Evolutionary conservation across 2,329 filamentous ascomycete genomes (phyloP), one percentile per base, ranked within the genome.

Genomic region (Raffaelea arxii): DNA sequence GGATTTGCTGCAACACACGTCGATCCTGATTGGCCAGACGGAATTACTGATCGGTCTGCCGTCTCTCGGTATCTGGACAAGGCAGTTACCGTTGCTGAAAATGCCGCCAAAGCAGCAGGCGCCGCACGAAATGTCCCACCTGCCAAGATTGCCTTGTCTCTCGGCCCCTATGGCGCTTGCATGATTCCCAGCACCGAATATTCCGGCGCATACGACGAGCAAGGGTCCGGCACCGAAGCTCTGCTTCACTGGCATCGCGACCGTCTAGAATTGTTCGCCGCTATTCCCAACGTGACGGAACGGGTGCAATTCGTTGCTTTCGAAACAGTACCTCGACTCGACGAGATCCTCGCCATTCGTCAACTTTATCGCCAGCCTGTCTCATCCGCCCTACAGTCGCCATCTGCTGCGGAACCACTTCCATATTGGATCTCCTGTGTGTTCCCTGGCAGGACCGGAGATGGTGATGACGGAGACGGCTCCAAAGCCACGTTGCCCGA

Each of bases 121-220:
- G 9, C 32, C 23, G 4, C 38, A 23, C 12, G 4, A 40, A 40
- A 38, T 12, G 36, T 10, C 12, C 7, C 36, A 10, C 37, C 41
- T 38, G 39, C 39, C 14, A 63, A 63, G 10, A 59, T 80, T 16
- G 80, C 80, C 12, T 59, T 86, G 41, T 78, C 78, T 54, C 58
- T 84, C 6, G 82, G 82, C 0, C 77, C 82, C 0, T 84, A 84
- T 49, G 82, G 82, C 16, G 80, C 82, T 2, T 77, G 71, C 50
- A 82, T 84, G 77, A 61, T 73, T 18, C 82, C 82, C 1, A 72
- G 76, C 24, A 74, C 80, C 51, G 82, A 85, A 58, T 86, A 84
- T 57, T 75, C 67, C 35, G 82, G 79, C 2, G 55, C 59, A 3
- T 85, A 86, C 54, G 77, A 80, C 49, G 60, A 56, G 0, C 63